Conservation (phyloP, 345 rosid species). For the Pugionium dolabratum region DNA sequence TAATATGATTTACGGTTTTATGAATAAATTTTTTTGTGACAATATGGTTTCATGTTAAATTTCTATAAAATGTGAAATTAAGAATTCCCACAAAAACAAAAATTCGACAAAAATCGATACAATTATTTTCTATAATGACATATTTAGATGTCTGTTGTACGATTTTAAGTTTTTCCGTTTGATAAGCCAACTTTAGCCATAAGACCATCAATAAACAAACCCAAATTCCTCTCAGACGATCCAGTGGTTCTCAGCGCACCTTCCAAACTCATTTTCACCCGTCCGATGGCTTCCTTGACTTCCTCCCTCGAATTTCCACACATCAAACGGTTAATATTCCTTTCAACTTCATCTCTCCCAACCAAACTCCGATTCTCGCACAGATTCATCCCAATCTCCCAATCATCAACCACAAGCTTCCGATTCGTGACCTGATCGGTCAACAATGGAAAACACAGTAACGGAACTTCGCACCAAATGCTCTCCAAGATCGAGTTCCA, state of each 20-base stretch:
- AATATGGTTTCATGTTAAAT: too few relatives aligned
- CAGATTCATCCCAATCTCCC: slow-evolving; percentile 74
- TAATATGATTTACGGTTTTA: too few relatives aligned
- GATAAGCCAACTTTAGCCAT: slow-evolving; percentile 37
- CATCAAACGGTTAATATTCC: slow-evolving; percentile 55
- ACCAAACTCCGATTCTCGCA: slow-evolving; percentile 37
- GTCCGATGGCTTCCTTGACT: slow-evolving; percentile 41
- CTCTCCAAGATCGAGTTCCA: slow-evolving; percentile 82
- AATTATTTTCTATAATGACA: not conserved
- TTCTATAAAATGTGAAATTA: too few relatives aligned
- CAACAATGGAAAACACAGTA: slow-evolving; percentile 66
- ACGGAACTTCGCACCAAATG: slow-evolving; percentile 68
- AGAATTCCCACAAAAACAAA: not conserved
- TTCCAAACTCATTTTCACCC: slow-evolving; percentile 48
- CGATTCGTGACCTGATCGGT: slow-evolving; percentile 85
- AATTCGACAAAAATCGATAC: not conserved
- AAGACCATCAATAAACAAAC: slow-evolving; percentile 48
- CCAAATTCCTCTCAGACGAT: slow-evolving; percentile 52
- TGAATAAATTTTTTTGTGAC: too few relatives aligned
- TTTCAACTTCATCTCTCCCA: slow-evolving; percentile 47
- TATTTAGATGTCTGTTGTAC: too few relatives aligned
- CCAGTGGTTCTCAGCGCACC: slow-evolving; percentile 49
- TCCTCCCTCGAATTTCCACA: slow-evolving; percentile 45
- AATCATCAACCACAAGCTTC: slow-evolving; percentile 79
- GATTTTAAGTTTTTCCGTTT: slow-evolving; percentile 26